Conservation (phyloP, 2,329 filamentous ascomycete genomes). For the Ophiostoma piceae region DNA sequence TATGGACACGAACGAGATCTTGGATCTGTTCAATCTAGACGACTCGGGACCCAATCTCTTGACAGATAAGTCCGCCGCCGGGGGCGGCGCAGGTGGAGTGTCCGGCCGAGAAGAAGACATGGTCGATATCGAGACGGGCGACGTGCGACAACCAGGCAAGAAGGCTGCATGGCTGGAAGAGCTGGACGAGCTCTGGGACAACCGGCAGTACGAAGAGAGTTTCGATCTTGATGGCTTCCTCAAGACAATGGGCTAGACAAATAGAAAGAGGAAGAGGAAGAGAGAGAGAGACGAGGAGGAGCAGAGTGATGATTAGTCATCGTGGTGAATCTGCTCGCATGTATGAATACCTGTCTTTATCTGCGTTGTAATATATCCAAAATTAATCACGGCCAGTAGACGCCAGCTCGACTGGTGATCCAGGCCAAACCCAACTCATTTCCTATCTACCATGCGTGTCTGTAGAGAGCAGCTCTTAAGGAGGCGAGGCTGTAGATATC, state of each 20-base stretch:
- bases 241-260: constrained; percentile 73
- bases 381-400: constrained; percentile 5
- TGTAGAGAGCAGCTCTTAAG: not conserved
- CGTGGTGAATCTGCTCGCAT: not conserved
- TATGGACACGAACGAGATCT: constrained; percentile 98
- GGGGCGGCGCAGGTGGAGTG: constrained; percentile 31
- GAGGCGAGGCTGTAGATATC: not conserved
- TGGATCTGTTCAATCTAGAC: constrained; percentile 90
- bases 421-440: not conserved
- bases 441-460: not conserved
- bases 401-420: not conserved
- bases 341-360: not conserved
- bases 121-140: constrained; percentile 86
- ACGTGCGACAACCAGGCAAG: constrained; percentile 90
- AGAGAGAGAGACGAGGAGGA: not conserved
- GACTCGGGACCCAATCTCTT: constrained; percentile 66
- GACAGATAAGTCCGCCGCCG: constrained; percentile 48
- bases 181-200: constrained; percentile 93
- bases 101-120: constrained; percentile 72
- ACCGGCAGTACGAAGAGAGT: constrained; percentile 95
- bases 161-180: constrained; percentile 90
- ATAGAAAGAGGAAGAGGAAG: not conserved
- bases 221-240: constrained; percentile 94
- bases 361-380: constrained; percentile 8
- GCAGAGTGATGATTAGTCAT: not conserved